Evolutionary conservation across 176 grass and related monocot species (phyloP), one percentile per base, ranked within the genome.

Genomic region (Themeda triandra): DNA sequence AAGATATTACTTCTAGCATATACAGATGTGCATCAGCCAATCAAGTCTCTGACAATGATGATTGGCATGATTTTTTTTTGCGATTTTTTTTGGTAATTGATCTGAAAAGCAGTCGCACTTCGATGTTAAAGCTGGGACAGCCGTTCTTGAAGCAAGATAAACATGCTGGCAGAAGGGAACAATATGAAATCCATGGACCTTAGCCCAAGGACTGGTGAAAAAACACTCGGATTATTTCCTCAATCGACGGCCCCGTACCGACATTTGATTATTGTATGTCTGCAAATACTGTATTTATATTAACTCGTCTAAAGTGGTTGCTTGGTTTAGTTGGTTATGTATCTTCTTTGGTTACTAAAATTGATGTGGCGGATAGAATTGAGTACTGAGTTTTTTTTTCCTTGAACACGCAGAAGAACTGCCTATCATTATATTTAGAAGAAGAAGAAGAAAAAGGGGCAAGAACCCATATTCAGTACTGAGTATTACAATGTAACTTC

Each of bases 161-260:
- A 18, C 64, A 56, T 67, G 49, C 71, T 60, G 21, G 36, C 8
- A 59, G 8, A 37, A 32, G 36, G 18, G 62, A 37, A 39, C 17
- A 27, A 39, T 30, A 68, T 48, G 32, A 69, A 87, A 40, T 82
- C 69, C 28, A 40, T 82, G 75, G 78, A 90, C 65, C 63, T 48
- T 89, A 32, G 64, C 63, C 42, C 83, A 87, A 72, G 82, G 27
- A 17, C 44, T 85, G 13, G 23, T 66, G 36, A 84, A 80, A 76
- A 82, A 82, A 48, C 59, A 80, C 30, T 66, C 37, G 82, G 44
- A 32, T 69, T 15, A 66, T 68, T 75, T 17, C 45, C 45, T 77
- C 6, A 66, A 65, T 53, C 46, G 46, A 49, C 18, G 46, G 46
- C 5, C n/a, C n/a, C n/a, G 46, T 49, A 49, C 46, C 13, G 60